Base-by-base conservation (phyloP, 495 filamentous ascomycete species). In the Penicillium herquei region DNA sequence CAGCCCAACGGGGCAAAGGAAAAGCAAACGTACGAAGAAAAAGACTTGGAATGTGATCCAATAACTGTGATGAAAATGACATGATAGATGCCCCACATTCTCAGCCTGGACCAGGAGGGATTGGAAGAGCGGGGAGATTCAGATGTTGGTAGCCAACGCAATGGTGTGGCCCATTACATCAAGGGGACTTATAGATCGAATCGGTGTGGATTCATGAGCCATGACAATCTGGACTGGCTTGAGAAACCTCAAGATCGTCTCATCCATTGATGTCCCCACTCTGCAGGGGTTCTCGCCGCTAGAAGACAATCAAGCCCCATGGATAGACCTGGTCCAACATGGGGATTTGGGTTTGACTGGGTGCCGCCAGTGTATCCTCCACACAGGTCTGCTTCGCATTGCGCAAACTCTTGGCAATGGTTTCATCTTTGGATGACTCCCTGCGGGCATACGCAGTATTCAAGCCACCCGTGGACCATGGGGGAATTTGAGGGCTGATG, bases 261-360 rank as follows among this genome's bases (percentile, higher is more conserved):
- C 21, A 26, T 26, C 21, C 21, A 26, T 26, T 26, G 21, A 26
- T 35, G 30, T 34, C 50, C 53, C 52, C 40, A 18, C 40, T 46
- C 50, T 39, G 42, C 39, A 51, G 49, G 53, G 52, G 35, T 42
- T 18, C 32, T 45, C 42, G 37, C 33, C 43, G 26, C 18, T 39
- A 30, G 41, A 34, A 44, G 32, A 45, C 40, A 42, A 7, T 51
- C 16, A 49, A 43, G 45, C 43, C 30, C 33, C 45, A 42, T 43
- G 50, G 40, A 51, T 47, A 47, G 10, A 39, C 49, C 49, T 46
- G 43, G 21, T 33, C 43, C 39, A 37, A 39, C 39, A 35, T 43
- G 39, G 11, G 26, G 39, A 30, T 51, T 59, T 59, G 45, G 45
- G 17, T 58, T 58, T 58, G 39, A 30, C 12, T 33, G 11, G 16